These are phyloP conservation scores for Cudoniella acicularis DNA, from an alignment of 495 filamentous ascomycete species.

Conservation along the genomic window DNA sequence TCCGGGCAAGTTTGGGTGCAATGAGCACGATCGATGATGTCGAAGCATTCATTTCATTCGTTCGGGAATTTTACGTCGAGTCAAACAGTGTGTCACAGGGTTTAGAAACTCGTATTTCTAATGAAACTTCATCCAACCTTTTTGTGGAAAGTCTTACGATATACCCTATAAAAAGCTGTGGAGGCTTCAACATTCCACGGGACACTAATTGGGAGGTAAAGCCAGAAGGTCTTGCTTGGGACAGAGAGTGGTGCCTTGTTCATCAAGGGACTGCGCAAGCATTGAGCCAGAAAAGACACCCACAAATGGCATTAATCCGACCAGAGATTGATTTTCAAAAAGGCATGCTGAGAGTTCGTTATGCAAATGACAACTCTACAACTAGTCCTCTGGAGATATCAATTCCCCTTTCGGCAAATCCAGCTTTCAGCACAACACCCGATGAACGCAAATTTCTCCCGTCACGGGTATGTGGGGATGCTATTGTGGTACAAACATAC, in stretches of 20 bases:
- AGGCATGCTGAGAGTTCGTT: constrained; percentile 48
- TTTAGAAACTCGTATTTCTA: constrained; percentile 11
- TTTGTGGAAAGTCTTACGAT: constrained; percentile 59
- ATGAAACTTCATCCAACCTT: not conserved
- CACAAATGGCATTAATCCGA: constrained; percentile 74
- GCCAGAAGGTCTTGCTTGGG: constrained; percentile 80
- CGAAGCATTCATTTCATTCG: constrained; percentile 61
- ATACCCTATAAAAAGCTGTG: constrained; percentile 89
- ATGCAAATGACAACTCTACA: constrained; percentile 21
- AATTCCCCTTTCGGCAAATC: constrained; percentile 61
- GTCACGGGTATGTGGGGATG: constrained; percentile 77
- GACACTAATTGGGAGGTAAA: constrained; percentile 68
- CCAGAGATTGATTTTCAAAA: constrained; percentile 63
- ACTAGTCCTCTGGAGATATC: constrained; percentile 42
- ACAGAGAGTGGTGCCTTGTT: constrained; percentile 90
- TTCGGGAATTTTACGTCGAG: constrained; percentile 75
- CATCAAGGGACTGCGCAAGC: constrained; percentile 75
- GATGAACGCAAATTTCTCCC: constrained; percentile 27
- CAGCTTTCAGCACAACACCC: constrained; percentile 40
- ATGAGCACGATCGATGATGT: constrained; percentile 83
- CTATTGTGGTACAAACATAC: constrained; percentile 65
- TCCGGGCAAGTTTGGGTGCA: constrained; percentile 79
- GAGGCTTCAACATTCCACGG: constrained; percentile 65
- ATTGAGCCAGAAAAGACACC: constrained; percentile 78
- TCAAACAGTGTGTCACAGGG: not conserved